These are phyloP conservation scores for Rhodosporidiobolus sp. DNA, from an alignment of 768 basidiomycete genomes.

Conservation along the genomic window DNA sequence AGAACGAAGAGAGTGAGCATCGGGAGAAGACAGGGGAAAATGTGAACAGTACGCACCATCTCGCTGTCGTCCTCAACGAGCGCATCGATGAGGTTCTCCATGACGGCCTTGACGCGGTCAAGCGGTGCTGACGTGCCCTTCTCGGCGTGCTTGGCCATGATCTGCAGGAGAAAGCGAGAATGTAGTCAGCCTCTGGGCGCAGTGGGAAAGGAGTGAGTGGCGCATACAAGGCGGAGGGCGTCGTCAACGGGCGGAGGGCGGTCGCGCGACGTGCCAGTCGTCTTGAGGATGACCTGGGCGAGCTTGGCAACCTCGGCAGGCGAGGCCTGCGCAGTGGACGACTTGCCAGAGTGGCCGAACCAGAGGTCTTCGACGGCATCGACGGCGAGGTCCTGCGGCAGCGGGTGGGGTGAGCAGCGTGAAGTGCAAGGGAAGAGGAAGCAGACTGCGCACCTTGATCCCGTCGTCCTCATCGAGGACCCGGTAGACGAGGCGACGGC, in stretches of 20 bases:
- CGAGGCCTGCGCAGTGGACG: neutral
- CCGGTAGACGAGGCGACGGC: constrained; percentile 72
- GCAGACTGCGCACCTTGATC: constrained; percentile 59
- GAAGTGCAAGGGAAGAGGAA: neutral
- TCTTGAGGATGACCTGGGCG: constrained; percentile 69
- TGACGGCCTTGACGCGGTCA: constrained; percentile 64
- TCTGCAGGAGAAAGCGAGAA: constrained; percentile 45
- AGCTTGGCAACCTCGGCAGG: neutral
- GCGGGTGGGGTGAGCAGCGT: constrained; percentile 9
- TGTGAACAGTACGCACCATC: constrained; percentile 65
- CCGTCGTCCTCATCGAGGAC: constrained; percentile 91
- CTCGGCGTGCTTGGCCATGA: constrained; percentile 68
- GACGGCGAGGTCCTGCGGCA: constrained; percentile 70
- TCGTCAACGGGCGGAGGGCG: constrained; percentile 80
- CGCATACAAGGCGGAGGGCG: constrained; percentile 62
- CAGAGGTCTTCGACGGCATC: constrained; percentile 88
- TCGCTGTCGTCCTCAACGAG: constrained; percentile 71
- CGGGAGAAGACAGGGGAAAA: neutral
- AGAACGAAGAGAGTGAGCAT: neutral
- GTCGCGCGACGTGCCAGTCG: constrained; percentile 76
- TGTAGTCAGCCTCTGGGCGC: too few species aligned
- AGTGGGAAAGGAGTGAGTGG: neutral
- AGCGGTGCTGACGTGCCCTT: constrained; percentile 49
- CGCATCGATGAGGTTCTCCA: constrained; percentile 78
- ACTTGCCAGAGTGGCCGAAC: constrained; percentile 55